These are phyloP conservation scores for Haematococcus lacustris DNA, from an alignment of 139 green algal genomes.

Conservation along the genomic window DNA sequence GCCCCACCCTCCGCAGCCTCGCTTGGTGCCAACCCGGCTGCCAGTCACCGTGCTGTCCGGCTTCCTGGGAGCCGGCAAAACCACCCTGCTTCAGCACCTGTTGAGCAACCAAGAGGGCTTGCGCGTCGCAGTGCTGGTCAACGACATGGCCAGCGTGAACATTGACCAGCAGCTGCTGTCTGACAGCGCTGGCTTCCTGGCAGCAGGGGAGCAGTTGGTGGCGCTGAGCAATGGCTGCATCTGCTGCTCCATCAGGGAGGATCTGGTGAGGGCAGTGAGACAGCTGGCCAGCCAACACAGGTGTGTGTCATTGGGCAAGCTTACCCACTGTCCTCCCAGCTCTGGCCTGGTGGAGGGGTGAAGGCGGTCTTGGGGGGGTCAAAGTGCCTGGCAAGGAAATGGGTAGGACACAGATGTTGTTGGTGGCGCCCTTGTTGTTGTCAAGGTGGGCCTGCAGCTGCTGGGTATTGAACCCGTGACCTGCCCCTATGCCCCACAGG, in stretches of 20 bases:
- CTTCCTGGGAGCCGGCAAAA: constrained; percentile 77
- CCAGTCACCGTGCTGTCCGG: constrained; percentile 65
- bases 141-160: constrained; percentile 59
- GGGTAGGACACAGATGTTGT: background rate
- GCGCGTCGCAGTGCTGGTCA: constrained; percentile 37
- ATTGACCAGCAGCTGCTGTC: constrained; percentile 47
- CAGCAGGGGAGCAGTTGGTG: constrained; percentile 38
- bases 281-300: constrained; percentile 6
- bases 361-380: background rate
- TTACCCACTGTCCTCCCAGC: no score
- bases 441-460: background rate
- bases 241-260: constrained; percentile 49
- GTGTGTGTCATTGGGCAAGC: constrained; percentile 4
- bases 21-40: constrained; percentile 22
- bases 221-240: constrained; percentile 56
- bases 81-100: constrained; percentile 74
- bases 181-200: background rate
- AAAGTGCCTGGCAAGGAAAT: background rate
- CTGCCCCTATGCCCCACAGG: background rate
- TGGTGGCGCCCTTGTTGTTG: background rate
- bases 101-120: constrained; percentile 33
- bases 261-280: constrained; percentile 31
- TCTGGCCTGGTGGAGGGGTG: background rate
- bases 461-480: background rate
- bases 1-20: no score